Base-by-base conservation (phyloP, 352 stramenopile species). In the Pythium biforme region DNA sequence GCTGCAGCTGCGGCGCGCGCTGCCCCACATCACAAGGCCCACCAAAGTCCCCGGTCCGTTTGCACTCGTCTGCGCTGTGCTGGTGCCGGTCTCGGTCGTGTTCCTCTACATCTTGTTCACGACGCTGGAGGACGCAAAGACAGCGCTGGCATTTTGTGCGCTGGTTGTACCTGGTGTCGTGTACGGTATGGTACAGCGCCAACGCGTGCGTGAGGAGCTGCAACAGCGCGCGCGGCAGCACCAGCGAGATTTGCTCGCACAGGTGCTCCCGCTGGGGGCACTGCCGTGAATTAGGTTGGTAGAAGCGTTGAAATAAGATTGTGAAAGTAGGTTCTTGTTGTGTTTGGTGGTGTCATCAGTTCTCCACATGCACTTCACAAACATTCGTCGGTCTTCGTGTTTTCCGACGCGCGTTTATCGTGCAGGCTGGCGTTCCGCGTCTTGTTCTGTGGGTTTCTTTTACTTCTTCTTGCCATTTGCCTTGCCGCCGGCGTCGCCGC, bases 1-100 rank as follows among this genome's bases (percentile, higher is more conserved):
- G 75, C 58, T 97, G 29, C 79, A 91, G 57, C 79, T 97, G 1
- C 76, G 90, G 9, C 60, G 82, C 7, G 72, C 54, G 40, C 58
- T 73, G 20, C 66, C 70, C 22, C 62, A 83, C 55, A 59, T 88
- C 45, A 54, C 70, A 47, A 65, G 80, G 12, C 76, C 77, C n/a
- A 75, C 48, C 6, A 48, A 50, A 40, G 40, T 71, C 1, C 68
- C 68, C 0, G 68, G 68, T 1, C 39, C 47, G 20, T 61, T 62
- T n/a, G 12, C 26, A 12, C 23, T 54, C 23, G 26, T 63, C 0
- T 58, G 50, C 31, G 40, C 33, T 3, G 27, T 61, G 15, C 52
- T 67, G 11, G 10, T 64, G 15, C 55, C 47, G 8, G 27, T 48
- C 10, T 46, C 27, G 8, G 19, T 12, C n/a, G 25, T 63, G 19